phyloP scores from a whole-genome alignment of 176 grass and related monocot species.

The Aegilops longissima region DNA sequence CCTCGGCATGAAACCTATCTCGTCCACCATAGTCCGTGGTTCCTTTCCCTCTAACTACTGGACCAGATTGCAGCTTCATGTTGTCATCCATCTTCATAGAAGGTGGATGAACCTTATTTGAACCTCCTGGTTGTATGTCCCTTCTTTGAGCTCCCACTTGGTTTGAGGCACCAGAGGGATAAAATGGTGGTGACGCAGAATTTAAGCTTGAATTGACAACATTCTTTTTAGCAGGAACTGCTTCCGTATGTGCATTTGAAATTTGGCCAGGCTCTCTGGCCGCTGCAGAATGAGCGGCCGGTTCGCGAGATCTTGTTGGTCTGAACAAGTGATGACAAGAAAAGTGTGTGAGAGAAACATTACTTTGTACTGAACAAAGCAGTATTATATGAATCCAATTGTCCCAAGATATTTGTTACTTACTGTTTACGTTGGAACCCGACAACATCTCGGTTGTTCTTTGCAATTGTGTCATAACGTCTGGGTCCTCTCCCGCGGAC shows the following conservation, averaged over 20 bases:
- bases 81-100: conserved; percentile 51
- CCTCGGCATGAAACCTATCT: conserved; percentile 52
- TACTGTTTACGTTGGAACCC: conserved; percentile 75
- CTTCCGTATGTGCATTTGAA: conserved; percentile 44
- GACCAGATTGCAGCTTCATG: conserved; percentile 48
- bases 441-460: conserved; percentile 50
- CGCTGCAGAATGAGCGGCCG: conserved; percentile 34
- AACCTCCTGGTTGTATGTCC: conserved; percentile 43
- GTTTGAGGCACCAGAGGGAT: conserved; percentile 67
- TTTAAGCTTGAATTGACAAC: conserved; percentile 81
- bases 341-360: conserved; percentile 1
- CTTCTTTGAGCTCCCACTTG: conserved; percentile 48
- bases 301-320: conserved; percentile 48
- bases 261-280: conserved; percentile 42
- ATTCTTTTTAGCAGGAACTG: conserved; percentile 51
- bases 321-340: conserved; percentile 36
- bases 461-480: conserved; percentile 71
- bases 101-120: conserved; percentile 52
- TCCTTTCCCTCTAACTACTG: conserved; percentile 47
- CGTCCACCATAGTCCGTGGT: conserved; percentile 40
- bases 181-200: conserved; percentile 89
- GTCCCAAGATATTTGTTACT: conserved; percentile 34
- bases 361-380: conserved; percentile 15
- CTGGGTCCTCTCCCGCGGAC: conserved; percentile 85
- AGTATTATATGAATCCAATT: conserved; percentile 6